Evolutionary conservation across 306 rosid genomes (phyloP).

Genomic region (Vachellia pachyceras): DNA sequence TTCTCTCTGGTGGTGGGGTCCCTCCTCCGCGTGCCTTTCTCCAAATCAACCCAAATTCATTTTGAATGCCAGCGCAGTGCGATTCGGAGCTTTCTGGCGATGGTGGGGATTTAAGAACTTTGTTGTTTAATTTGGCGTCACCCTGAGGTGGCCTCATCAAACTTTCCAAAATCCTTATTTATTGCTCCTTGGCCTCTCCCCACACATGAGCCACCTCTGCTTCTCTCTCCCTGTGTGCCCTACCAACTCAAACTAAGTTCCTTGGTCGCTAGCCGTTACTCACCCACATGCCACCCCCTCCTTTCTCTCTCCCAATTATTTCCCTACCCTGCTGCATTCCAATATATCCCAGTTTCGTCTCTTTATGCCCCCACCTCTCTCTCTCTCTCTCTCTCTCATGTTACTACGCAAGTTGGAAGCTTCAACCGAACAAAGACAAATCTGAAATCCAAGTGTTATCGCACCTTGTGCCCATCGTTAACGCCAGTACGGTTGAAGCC

Average conservation of each 20-base stretch:
- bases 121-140: neutral
- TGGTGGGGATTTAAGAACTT: neutral
- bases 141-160: conserved; percentile 22
- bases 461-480: neutral
- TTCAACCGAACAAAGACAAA: neutral
- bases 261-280: conserved; percentile 15
- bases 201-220: neutral
- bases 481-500: neutral
- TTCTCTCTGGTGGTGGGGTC: conserved; percentile 26
- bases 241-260: neutral
- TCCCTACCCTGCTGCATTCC: neutral
- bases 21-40: conserved; percentile 38
- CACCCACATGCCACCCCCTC: neutral
- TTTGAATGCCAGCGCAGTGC: conserved; percentile 42
- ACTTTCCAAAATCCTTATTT: conserved; percentile 27
- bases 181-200: neutral
- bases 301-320: no score
- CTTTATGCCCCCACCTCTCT: neutral
- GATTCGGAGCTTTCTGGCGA: conserved; percentile 3
- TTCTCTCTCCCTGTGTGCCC: neutral
- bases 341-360: neutral
- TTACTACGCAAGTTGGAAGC: no score
- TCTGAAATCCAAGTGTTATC: neutral
- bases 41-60: neutral
- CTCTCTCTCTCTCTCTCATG: neutral